Evolutionary conservation across 441 rosid species (phyloP).

Genomic region (Pelargonium citronellum): DNA sequence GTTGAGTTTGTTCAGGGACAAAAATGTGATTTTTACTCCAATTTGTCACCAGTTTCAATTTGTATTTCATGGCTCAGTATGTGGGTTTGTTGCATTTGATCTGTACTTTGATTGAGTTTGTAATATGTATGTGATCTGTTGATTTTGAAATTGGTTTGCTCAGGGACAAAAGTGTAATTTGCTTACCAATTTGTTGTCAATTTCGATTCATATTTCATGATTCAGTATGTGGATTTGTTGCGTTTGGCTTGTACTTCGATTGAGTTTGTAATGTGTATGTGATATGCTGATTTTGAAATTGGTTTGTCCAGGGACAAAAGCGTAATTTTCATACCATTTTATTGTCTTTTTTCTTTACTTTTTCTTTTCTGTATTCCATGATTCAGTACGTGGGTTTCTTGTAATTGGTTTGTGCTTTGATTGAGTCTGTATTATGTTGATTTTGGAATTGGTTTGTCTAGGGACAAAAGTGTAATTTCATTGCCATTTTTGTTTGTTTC

Average conservation of each 20-base stretch:
- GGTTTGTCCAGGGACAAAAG: background rate
- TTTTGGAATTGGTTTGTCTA: background rate
- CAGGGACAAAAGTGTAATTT: too few relatives aligned
- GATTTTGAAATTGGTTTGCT: background rate
- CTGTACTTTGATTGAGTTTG: background rate
- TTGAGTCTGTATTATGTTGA: slow-evolving; percentile 24
- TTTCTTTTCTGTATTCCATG: background rate
- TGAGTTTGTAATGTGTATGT: slow-evolving; percentile 21
- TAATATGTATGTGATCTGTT: background rate
- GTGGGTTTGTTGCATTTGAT: slow-evolving; percentile 1
- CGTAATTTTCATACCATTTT: background rate
- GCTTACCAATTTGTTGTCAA: background rate
- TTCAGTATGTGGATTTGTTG: background rate
- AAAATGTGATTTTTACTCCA: too few relatives aligned
- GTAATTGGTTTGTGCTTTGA: slow-evolving; percentile 1
- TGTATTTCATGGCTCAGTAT: background rate
- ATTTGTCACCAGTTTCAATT: background rate
- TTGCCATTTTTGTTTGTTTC: too few relatives aligned
- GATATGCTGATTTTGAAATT: slow-evolving; percentile 6
- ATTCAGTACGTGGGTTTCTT: background rate
- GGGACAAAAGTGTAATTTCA: too few relatives aligned
- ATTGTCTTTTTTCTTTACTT: slow-evolving; percentile 1
- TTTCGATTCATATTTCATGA: slow-evolving; percentile 8
- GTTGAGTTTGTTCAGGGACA: background rate
- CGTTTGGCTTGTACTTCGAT: background rate